Percentiles rank a stretch among this genome's conserved stretches.
Conservation (phyloP, 192 early-diverging fungal genomes). For the Coemansia sp. region DNA sequence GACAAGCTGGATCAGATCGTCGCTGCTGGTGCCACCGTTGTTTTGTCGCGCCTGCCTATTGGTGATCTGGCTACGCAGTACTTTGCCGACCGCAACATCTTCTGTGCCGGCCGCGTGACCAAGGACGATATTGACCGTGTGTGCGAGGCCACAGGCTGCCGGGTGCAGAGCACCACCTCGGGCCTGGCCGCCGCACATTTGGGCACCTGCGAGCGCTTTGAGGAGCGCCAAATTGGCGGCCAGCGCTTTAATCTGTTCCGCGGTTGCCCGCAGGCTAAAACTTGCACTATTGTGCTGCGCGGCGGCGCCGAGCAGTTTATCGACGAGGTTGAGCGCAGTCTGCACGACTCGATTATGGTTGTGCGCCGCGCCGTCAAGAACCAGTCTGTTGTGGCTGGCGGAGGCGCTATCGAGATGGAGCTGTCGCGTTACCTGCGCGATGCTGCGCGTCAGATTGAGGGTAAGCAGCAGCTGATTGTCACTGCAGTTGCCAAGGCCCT, state of each 20-base stretch:
- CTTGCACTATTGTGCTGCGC: constrained; percentile 92
- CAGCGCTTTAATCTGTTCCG: constrained; percentile 97
- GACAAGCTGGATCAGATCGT: constrained; percentile 97
- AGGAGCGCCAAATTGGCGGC: constrained; percentile 95
- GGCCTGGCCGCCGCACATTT: constrained; percentile 80
- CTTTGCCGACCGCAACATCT: constrained; percentile 99
- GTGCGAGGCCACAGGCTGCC: constrained; percentile 91
- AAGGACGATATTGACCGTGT: constrained; percentile 92
- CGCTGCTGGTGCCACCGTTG: constrained; percentile 93
- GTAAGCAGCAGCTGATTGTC: constrained; percentile 98
- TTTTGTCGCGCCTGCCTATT: constrained; percentile 95
- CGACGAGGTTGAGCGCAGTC: constrained; percentile 93
- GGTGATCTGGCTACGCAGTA: constrained; percentile 99
- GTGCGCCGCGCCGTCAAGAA: constrained; percentile 96
- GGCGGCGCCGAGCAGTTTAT: constrained; percentile 99
- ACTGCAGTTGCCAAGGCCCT: constrained; percentile 92
- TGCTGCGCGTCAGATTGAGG: constrained; percentile 89
- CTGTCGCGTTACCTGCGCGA: constrained; percentile 92
- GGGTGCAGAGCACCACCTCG: constrained; percentile 87
- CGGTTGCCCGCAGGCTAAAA: constrained; percentile 90
- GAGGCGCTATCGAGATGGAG: constrained; percentile 98
- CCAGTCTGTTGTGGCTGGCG: constrained; percentile 94
- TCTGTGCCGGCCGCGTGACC: constrained; percentile 96
- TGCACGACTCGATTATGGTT: constrained; percentile 99
- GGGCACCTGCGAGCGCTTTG: constrained; percentile 87